Conservation (phyloP, 2,329 filamentous ascomycete genomes). For the Aureobasidium zeae region DNA sequence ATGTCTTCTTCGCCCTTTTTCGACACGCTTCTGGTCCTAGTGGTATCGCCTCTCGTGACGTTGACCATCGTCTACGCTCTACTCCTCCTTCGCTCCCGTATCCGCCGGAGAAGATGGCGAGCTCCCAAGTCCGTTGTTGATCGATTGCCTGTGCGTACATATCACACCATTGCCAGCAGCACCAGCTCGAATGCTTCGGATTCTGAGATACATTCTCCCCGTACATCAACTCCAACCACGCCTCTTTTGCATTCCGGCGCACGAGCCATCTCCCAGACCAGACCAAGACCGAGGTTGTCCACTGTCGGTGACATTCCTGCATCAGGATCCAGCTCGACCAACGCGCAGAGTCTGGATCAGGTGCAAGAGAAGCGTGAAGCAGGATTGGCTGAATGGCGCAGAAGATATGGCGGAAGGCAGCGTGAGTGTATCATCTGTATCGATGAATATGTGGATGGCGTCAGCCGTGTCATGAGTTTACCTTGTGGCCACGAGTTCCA, state of each 20-base stretch:
- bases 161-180: conserved; percentile 68
- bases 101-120: conserved; percentile 82
- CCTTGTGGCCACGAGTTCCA: conserved; percentile 98
- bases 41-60: conserved; percentile 86
- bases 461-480: conserved; percentile 91
- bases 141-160: conserved; percentile 86
- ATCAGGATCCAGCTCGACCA: conserved; percentile 19
- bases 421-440: conserved; percentile 93
- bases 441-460: conserved; percentile 90
- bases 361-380: conserved; percentile 45
- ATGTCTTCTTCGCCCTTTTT: conserved; percentile 87
- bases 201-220: conserved; percentile 9
- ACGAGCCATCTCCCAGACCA: conserved; percentile 33
- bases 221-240: conserved; percentile 47
- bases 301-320: conserved; percentile 52
- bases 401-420: conserved; percentile 54
- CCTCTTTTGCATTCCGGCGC: conserved; percentile 56
- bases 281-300: conserved; percentile 53
- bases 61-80: conserved; percentile 87
- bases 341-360: conserved; percentile 27
- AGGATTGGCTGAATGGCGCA: conserved; percentile 43
- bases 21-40: conserved; percentile 91
- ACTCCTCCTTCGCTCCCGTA: conserved; percentile 75
- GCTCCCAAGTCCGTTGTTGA: conserved; percentile 97
- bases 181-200: conserved; percentile 46